These are phyloP conservation scores for Chiua virens DNA, from an alignment of 768 basidiomycete species.

Conservation along the genomic window DNA sequence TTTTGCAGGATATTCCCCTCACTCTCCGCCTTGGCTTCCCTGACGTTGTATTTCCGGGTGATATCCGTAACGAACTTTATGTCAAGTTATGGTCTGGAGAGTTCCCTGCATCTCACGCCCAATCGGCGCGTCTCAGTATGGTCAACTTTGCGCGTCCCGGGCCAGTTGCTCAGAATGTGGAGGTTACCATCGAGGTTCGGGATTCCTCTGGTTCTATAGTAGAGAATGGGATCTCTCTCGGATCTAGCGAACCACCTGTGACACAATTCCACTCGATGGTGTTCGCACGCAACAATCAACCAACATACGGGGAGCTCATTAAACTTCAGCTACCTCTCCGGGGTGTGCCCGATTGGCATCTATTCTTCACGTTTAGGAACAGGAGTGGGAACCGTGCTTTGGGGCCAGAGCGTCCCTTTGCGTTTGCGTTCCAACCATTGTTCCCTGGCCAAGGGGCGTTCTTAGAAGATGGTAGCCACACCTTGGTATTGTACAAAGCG, in stretches of 20 bases:
- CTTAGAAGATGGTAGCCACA: slow-evolving; percentile 87
- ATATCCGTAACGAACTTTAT: slow-evolving; percentile 92
- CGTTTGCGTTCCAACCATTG: slow-evolving; percentile 89
- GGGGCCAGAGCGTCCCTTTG: slow-evolving; percentile 74
- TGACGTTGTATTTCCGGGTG: slow-evolving; percentile 93
- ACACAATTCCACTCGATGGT: slow-evolving; percentile 89
- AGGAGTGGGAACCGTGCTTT: slow-evolving; percentile 52
- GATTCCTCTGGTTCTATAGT: slow-evolving; percentile 67
- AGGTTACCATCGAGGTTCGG: slow-evolving; percentile 88
- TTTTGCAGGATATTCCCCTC: slow-evolving; percentile 78
- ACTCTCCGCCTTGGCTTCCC: slow-evolving; percentile 91
- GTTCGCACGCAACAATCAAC: slow-evolving; percentile 82
- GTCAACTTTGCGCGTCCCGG: slow-evolving; percentile 60
- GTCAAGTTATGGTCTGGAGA: slow-evolving; percentile 95
- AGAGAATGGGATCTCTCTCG: slow-evolving; percentile 74
- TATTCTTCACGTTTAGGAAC: slow-evolving; percentile 93
- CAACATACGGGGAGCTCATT: slow-evolving; percentile 91
- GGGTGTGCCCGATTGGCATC: slow-evolving; percentile 75
- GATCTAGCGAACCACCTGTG: slow-evolving; percentile 80
- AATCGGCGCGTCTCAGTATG: slow-evolving; percentile 57
- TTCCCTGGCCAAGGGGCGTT: slow-evolving; percentile 76
- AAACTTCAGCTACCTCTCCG: slow-evolving; percentile 77
- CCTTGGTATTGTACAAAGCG: slow-evolving; percentile 78
- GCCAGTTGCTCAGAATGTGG: slow-evolving; percentile 56
- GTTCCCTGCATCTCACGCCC: slow-evolving; percentile 58